Percentiles rank a stretch among this genome's conserved stretches.
Conservation (phyloP, 2,329 filamentous ascomycete species). For the Ophiosphaerella herpotricha region DNA sequence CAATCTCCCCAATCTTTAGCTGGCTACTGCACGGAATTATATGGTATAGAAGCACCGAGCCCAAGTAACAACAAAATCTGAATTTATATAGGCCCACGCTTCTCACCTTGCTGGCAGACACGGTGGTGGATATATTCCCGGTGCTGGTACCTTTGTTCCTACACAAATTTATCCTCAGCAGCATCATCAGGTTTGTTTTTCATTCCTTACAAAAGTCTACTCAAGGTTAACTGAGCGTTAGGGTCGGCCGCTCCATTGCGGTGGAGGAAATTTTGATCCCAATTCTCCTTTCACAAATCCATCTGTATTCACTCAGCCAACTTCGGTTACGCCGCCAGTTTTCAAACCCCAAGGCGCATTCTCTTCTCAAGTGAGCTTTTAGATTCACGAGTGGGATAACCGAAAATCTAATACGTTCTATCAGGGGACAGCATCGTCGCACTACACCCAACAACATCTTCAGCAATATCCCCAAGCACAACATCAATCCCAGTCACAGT, state of each 20-base stretch:
- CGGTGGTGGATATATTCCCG: slow-evolving; percentile 28
- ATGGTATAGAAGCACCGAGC: slow-evolving; percentile 10
- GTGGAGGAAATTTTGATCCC: slow-evolving; percentile 21
- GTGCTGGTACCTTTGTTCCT: slow-evolving; percentile 13
- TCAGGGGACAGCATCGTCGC: slow-evolving; percentile 8
- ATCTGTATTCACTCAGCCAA: slow-evolving; percentile 11
- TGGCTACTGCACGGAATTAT: slow-evolving; percentile 5
- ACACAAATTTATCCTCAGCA: slow-evolving; percentile 2
- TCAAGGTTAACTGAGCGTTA: neutral
- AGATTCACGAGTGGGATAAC: neutral
- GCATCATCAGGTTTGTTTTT: slow-evolving; percentile 8
- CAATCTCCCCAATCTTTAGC: neutral
- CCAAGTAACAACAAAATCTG: neutral
- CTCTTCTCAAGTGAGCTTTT: slow-evolving; percentile 13
- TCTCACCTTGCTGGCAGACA: slow-evolving; percentile 15
- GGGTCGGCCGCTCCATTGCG: slow-evolving; percentile 12
- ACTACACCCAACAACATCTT: slow-evolving; percentile 8
- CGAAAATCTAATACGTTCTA: neutral
- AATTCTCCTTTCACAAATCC: slow-evolving; percentile 12
- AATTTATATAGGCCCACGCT: slow-evolving; percentile 23
- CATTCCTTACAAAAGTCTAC: neutral
- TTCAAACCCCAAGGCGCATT: slow-evolving; percentile 9
- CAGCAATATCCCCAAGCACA: slow-evolving; percentile 4
- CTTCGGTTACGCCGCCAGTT: slow-evolving; percentile 7
- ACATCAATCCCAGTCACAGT: slow-evolving; percentile 11